These are phyloP conservation scores for Neurospora sp. DNA, from an alignment of 495 filamentous ascomycete genomes.

Conservation along the genomic window DNA sequence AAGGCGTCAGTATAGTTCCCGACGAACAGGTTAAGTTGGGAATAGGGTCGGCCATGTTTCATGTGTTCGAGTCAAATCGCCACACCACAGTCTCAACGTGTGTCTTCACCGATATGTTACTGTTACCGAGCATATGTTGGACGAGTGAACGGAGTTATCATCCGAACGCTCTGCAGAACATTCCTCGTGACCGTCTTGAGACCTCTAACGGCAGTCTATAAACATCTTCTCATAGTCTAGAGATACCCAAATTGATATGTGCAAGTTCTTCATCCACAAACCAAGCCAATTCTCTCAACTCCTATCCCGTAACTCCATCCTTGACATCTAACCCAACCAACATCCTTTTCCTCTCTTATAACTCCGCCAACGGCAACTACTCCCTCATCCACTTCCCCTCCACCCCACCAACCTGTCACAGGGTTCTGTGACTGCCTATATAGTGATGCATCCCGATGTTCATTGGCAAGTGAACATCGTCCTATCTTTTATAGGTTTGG, in stretches of 20 bases:
- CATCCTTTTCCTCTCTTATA: background rate
- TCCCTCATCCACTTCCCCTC: background rate
- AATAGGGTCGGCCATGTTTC: background rate
- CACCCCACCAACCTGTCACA: background rate
- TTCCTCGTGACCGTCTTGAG: background rate
- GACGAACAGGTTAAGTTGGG: background rate
- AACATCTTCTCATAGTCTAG: background rate
- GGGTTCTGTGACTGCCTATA: no score
- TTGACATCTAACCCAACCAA: no score
- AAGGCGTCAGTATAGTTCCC: background rate
- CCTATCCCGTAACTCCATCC: no score
- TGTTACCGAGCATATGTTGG: background rate
- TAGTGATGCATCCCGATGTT: no score
- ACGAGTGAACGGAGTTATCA: background rate
- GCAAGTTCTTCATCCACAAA: no score
- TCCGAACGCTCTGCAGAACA: background rate
- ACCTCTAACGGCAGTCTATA: background rate
- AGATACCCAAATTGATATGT: background rate
- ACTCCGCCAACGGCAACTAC: background rate
- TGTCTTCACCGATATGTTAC: background rate
- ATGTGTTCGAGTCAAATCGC: background rate
- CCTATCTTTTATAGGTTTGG: no score
- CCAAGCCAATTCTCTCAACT: no score
- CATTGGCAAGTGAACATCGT: no score
- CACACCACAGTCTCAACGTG: no score